These are phyloP conservation scores for Eimeria maxima DNA, from an alignment of 169 alveolate genomes.

Conservation along the genomic window DNA sequence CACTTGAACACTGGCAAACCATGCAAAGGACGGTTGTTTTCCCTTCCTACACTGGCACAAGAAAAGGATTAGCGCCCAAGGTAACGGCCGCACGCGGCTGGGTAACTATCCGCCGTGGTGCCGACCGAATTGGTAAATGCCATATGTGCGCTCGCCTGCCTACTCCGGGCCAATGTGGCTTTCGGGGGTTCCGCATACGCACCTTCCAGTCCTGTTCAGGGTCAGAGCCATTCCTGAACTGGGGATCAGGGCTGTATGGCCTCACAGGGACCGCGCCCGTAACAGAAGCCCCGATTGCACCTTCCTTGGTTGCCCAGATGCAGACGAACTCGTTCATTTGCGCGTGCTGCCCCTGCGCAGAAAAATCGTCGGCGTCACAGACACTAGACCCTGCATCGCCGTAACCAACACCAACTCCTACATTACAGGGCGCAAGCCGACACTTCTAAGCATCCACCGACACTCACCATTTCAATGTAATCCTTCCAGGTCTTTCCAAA, in stretches of 20 bases:
- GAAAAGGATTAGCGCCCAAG: not conserved
- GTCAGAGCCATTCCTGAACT: constrained; percentile 63
- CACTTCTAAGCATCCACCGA: not conserved
- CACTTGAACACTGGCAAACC: not conserved
- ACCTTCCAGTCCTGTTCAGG: constrained; percentile 78
- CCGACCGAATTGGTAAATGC: not conserved
- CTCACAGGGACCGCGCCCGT: constrained; percentile 77
- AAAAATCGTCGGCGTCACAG: not conserved
- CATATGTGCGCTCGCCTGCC: not conserved
- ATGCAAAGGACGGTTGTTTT: not conserved
- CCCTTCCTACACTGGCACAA: not conserved
- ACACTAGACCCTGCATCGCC: not conserved
- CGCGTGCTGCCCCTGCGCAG: constrained; percentile 42
- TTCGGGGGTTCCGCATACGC: not conserved
- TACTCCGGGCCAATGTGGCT: not conserved
- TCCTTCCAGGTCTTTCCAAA: constrained; percentile 72
- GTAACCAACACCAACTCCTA: not conserved
- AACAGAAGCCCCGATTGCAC: constrained; percentile 78
- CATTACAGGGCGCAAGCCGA: not conserved
- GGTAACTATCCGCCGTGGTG: not conserved
- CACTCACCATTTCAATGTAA: constrained; percentile 47
- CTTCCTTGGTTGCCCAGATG: constrained; percentile 77
- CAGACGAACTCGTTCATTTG: constrained; percentile 70
- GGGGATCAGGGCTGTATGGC: not conserved
- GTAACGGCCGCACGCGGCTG: not conserved